Evolutionary conservation across 2,329 filamentous ascomycete species (phyloP), one percentile per base, ranked within the genome.

Genomic region (Hortaea sp.): DNA sequence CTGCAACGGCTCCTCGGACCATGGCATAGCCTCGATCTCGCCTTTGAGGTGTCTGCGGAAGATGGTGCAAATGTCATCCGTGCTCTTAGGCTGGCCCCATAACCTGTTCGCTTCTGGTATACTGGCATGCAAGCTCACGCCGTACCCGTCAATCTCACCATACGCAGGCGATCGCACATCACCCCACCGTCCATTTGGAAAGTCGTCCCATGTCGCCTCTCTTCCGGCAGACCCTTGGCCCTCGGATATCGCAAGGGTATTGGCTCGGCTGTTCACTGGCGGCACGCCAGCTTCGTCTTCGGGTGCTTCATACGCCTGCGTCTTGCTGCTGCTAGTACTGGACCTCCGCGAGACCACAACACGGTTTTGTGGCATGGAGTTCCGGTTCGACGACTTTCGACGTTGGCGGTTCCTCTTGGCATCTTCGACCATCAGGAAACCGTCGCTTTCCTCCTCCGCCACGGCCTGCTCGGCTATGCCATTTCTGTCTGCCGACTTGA

Each of bases 151-250:
- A 49, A 95, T 95, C 66, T 95, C 88, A 58, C 90, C 90, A 62
- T 94, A 97, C 0, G 90, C 90, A 31, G 88, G 88, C 2, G 88
- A 95, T 44, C 90, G 79, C 4, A 89, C 86, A 60, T 95, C 90
- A 62, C 90, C 90, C 81, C 90, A 97, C 46, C 90, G 80, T 29
- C 90, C 92, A 70, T 97, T 97, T 52, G 90, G 90, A 66, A 88
- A 98, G 59, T 98, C 92, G 60, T 98, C 92, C 92, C 92, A 98
- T 0, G 92, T 98, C 31, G 92, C 92, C 72, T 97, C 90, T 42
- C 92, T 78, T 7, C 90, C 92, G 5, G 95, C 73, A 3, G 85
- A 77, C 27, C 90, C 92, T 60, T 95, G 85, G 5, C 92, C 90
- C 69, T 97, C 90, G 0, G 89, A 95, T 48, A 95, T 95, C 29